phyloP scores from a whole-genome alignment of 805 yeast genomes.

The Wickerhamomyces strasburgensis region DNA sequence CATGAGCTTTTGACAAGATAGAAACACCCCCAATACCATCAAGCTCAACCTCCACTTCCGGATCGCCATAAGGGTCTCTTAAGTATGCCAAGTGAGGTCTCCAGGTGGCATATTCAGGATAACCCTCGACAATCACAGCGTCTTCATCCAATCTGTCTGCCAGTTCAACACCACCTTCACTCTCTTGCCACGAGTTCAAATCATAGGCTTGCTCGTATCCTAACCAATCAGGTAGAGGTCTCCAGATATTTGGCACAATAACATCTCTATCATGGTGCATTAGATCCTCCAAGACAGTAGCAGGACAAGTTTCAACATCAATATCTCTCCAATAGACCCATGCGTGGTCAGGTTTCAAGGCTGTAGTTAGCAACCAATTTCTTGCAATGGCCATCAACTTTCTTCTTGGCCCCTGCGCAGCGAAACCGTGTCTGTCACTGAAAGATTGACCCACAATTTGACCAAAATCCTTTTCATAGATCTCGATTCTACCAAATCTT shows the following conservation, averaged over 20 bases:
- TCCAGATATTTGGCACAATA: constrained; percentile 92
- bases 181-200: constrained; percentile 80
- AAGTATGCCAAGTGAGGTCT: constrained; percentile 93
- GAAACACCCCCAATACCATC: constrained; percentile 99
- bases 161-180: constrained; percentile 73
- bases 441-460: constrained; percentile 91
- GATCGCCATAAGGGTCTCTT: constrained; percentile 92
- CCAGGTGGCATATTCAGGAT: constrained; percentile 97
- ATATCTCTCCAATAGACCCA: constrained; percentile 99
- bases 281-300: constrained; percentile 80
- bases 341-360: constrained; percentile 85
- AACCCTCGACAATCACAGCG: constrained; percentile 96
- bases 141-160: constrained; percentile 83
- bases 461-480: constrained; percentile 89
- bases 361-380: constrained; percentile 87
- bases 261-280: constrained; percentile 91
- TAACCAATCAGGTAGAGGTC: constrained; percentile 82
- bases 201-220: constrained; percentile 84
- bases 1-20: constrained; percentile 79
- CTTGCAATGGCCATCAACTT: constrained; percentile 95
- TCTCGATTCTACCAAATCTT: constrained; percentile 81
- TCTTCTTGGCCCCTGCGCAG: constrained; percentile 92
- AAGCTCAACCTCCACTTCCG: constrained; percentile 85
- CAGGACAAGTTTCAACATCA: constrained; percentile 89
- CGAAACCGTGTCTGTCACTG: constrained; percentile 90